Evolutionary conservation across 2,329 filamentous ascomycete species (phyloP).

Genomic region (Helicocarpus griseus): DNA sequence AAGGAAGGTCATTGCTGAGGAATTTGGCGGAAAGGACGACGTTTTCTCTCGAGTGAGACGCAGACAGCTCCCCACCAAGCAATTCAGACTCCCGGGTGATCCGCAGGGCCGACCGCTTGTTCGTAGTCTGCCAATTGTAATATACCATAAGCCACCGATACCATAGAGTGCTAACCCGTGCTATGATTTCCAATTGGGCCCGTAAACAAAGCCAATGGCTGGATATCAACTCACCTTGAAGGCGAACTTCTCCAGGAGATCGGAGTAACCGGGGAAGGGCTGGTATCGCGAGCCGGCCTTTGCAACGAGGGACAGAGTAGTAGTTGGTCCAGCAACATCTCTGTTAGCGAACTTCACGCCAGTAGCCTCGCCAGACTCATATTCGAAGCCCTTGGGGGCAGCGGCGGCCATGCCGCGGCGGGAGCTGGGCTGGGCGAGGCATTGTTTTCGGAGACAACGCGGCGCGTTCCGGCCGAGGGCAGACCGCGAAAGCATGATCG

Average conservation of each 20-base stretch:
- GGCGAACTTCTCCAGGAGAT: conserved; percentile 87
- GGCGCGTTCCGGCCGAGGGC: conserved; percentile 55
- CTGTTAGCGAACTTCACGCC: conserved; percentile 89
- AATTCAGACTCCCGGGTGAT: conserved; percentile 94
- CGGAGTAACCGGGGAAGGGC: conserved; percentile 76
- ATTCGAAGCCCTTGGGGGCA: conserved; percentile 68
- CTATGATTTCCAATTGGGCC: conserved; percentile 1
- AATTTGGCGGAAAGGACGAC: conserved; percentile 90
- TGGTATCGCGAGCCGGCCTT: conserved; percentile 94
- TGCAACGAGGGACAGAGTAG: conserved; percentile 81
- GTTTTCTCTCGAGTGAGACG: conserved; percentile 88
- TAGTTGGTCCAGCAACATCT: conserved; percentile 79
- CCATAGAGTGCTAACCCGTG: background rate
- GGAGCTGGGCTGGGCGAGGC: conserved; percentile 47
- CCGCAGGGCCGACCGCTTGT: conserved; percentile 77
- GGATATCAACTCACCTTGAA: conserved; percentile 64
- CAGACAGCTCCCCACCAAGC: conserved; percentile 77
- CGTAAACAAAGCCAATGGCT: conserved; percentile 3
- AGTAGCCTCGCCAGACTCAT: conserved; percentile 74
- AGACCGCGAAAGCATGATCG: conserved; percentile 59
- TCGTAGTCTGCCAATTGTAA: conserved; percentile 57
- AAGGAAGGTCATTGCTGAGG: conserved; percentile 88
- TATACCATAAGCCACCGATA: conserved; percentile 7
- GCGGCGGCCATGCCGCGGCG: conserved; percentile 56
- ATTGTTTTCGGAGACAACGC: conserved; percentile 50